These are phyloP conservation scores for Taxawa tesnikishii DNA, from an alignment of 2,329 filamentous ascomycete species.

Conservation along the genomic window DNA sequence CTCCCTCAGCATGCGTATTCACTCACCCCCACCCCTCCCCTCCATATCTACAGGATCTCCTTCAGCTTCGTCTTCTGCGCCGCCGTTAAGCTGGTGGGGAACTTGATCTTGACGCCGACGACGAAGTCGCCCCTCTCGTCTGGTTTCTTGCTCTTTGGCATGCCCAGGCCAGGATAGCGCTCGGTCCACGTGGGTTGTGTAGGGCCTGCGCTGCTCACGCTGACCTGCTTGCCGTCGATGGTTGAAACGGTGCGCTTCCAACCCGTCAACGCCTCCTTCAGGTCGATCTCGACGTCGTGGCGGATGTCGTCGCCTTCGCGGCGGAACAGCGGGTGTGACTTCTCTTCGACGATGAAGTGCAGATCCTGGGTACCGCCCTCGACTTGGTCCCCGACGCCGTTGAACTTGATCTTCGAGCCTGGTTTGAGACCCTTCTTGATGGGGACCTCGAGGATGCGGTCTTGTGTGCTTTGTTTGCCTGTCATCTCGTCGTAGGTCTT, in stretches of 20 bases:
- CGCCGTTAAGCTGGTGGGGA: constrained; percentile 64
- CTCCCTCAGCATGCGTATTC: no score
- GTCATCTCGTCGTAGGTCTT: constrained; percentile 77
- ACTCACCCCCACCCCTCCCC: constrained; percentile 5
- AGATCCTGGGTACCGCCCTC: constrained; percentile 92
- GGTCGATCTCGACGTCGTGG: constrained; percentile 63
- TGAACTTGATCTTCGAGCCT: constrained; percentile 96
- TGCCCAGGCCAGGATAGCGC: constrained; percentile 72
- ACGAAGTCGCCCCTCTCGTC: constrained; percentile 76
- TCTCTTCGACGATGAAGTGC: constrained; percentile 92
- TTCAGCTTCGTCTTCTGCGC: constrained; percentile 70
- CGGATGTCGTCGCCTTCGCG: constrained; percentile 83
- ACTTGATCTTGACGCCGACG: constrained; percentile 84
- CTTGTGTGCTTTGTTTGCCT: constrained; percentile 74
- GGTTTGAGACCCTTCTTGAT: constrained; percentile 95
- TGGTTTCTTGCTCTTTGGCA: constrained; percentile 89
- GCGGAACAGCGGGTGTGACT: constrained; percentile 71
- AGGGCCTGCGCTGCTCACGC: constrained; percentile 66
- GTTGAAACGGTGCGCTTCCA: constrained; percentile 88
- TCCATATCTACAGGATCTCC: constrained; percentile 68
- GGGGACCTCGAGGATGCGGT: constrained; percentile 84
- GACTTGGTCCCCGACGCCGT: constrained; percentile 93
- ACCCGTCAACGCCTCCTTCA: constrained; percentile 90
- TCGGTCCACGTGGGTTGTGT: constrained; percentile 77
- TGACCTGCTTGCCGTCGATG: constrained; percentile 81